Conservation (phyloP, 371 early-diverging fungal genomes). For the Rhizopus microsporus region DNA sequence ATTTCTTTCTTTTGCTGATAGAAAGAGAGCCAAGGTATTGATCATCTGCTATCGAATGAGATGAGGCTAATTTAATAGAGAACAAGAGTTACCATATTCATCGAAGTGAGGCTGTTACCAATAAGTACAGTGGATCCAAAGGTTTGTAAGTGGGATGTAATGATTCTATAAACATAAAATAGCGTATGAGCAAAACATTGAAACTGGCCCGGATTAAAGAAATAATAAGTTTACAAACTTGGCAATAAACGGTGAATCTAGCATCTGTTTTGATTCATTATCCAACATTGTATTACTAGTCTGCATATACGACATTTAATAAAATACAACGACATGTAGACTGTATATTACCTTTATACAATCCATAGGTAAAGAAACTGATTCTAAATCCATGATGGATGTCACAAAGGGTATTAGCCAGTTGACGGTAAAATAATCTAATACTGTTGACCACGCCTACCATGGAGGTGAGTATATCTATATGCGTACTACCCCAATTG, state of each 20-base stretch:
- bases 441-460: slow-evolving; percentile 44
- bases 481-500: not conserved
- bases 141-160: slow-evolving; percentile 62
- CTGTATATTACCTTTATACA: slow-evolving; percentile 45
- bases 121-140: slow-evolving; percentile 54
- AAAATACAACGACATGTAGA: not conserved
- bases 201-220: not conserved
- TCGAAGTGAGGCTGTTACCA: slow-evolving; percentile 57
- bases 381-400: slow-evolving; percentile 61
- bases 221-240: slow-evolving; percentile 28
- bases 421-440: slow-evolving; percentile 50
- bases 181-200: not conserved
- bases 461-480: not conserved
- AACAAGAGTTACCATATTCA: slow-evolving; percentile 53
- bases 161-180: slow-evolving; percentile 35
- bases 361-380: slow-evolving; percentile 58
- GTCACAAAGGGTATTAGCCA: slow-evolving; percentile 58
- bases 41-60: slow-evolving; percentile 41
- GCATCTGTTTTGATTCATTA: slow-evolving; percentile 52
- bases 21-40: slow-evolving; percentile 57
- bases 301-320: slow-evolving; percentile 17
- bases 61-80: not conserved
- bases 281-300: slow-evolving; percentile 56
- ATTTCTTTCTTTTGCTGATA: slow-evolving; percentile 54
- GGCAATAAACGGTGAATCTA: slow-evolving; percentile 58